These are phyloP conservation scores for Yamadazyma diddensiae DNA, from an alignment of 1,139 yeast genomes.

Conservation along the genomic window DNA sequence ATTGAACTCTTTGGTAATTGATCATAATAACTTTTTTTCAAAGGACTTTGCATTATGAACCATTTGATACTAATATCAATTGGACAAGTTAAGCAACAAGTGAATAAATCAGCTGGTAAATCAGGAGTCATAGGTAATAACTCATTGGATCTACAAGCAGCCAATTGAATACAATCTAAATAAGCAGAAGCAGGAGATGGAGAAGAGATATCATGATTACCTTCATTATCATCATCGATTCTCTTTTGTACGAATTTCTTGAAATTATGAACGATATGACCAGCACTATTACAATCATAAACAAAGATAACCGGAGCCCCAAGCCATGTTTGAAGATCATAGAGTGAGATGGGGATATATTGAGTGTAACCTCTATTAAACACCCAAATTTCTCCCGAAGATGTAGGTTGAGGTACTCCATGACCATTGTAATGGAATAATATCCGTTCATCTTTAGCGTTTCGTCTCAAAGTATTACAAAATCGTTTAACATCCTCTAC, in stretches of 20 bases:
- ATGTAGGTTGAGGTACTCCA: constrained; percentile 97
- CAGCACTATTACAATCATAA: constrained; percentile 93
- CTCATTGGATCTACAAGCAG: constrained; percentile 89
- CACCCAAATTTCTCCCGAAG: constrained; percentile 98
- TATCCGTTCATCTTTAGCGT: constrained; percentile 88
- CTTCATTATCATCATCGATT: constrained; percentile 80
- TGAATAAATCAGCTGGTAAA: constrained; percentile 92
- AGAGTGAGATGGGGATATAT: constrained; percentile 90
- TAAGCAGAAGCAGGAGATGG: constrained; percentile 70
- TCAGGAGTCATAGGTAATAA: constrained; percentile 90
- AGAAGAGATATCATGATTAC: constrained; percentile 61
- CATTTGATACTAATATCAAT: constrained; percentile 91
- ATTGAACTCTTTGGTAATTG: constrained; percentile 48
- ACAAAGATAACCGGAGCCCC: constrained; percentile 98
- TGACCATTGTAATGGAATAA: constrained; percentile 96
- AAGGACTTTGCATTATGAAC: constrained; percentile 83
- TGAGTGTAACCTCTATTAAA: constrained; percentile 96
- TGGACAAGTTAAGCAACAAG: constrained; percentile 94
- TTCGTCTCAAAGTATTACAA: constrained; percentile 82
- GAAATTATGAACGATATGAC: constrained; percentile 87
- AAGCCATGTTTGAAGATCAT: constrained; percentile 93
- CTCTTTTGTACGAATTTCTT: constrained; percentile 88
- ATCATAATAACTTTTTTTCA: constrained; percentile 61
- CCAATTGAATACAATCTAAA: constrained; percentile 87
- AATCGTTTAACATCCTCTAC: constrained; percentile 94